Base-by-base conservation (phyloP, 1,284 basidiomycete genomes). In the Ganoderma sinense region DNA sequence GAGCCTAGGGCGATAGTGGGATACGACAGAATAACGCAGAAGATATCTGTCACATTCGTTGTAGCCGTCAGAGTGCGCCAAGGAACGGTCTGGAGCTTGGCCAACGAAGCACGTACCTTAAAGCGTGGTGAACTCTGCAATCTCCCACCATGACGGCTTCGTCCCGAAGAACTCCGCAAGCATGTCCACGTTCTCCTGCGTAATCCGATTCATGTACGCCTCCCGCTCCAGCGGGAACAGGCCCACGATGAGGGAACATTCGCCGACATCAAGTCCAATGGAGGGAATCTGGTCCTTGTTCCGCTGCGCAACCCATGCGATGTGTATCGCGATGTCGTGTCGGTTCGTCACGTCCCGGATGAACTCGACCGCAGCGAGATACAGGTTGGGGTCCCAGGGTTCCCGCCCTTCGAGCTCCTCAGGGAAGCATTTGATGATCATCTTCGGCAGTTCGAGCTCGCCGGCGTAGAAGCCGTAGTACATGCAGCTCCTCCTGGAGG, bases 401-500 rank as follows among this genome's bases (percentile, higher is more conserved):
- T 58, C 5, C 31, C 31, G 5, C 26, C 29, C 31, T 8, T 16
- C 31, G 18, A 58, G 29, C 2, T 58, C 6, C 14, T 58, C 10
- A 18, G 29, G 55, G 26, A 58, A 29, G 55, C 13, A 20, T 18
- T 10, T 26, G 26, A 56, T 56, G 29, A 31, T 2, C 53, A 33
- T 20, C 55, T 36, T 33, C 18, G 20, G 29, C 4, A 33, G 3
- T 6, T 6, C 55, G 18, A 36, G 16, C 18, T 36, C 31, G 29
- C 31, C 29, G 8, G 55, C 55, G 31, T 58, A 58, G 55, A 58
- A 58, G 33, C 31, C 55, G 16, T 33, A 58, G 40, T 65, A 58
- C 39, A 56, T 43, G 39, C 40, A 65, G 4, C 23, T 20, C 16
- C 18, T 11, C 7, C 33, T 33, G 4, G 33, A 3, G 3, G 33